Conservation (phyloP, 441 rosid species). For the Syzygium syzygioides region DNA sequence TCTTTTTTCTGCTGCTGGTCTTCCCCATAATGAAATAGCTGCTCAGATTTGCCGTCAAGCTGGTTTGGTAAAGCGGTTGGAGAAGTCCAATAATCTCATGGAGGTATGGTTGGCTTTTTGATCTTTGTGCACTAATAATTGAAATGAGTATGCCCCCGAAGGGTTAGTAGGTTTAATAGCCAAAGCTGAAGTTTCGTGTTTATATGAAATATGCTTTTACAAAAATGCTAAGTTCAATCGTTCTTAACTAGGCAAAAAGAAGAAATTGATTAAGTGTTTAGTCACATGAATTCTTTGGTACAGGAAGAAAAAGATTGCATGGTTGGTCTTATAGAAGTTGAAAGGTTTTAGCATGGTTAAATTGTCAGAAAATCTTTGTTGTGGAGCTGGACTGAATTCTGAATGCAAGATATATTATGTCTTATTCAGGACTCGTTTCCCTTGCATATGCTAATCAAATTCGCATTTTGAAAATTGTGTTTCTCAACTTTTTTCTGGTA, state of each 20-base stretch:
- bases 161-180: neutral
- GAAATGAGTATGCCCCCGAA: neutral
- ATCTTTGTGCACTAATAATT: neutral
- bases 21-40: conserved; percentile 97
- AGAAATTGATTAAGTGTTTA: neutral
- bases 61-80: conserved; percentile 94
- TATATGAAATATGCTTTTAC: neutral
- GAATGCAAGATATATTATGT: neutral
- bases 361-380: neutral
- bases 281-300: neutral
- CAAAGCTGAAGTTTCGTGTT: neutral
- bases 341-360: neutral
- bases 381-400: neutral
- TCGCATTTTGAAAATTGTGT: neutral
- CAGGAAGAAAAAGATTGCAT: neutral
- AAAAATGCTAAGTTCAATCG: neutral
- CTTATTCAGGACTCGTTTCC: neutral
- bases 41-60: conserved; percentile 99
- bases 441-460: neutral
- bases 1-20: conserved; percentile 99
- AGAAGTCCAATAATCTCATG: conserved; percentile 68
- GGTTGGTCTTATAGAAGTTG: neutral
- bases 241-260: neutral
- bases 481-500: neutral
- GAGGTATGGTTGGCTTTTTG: conserved; percentile 31